phyloP scores from a whole-genome alignment of 228 moss, liverwort and hornwort genomes.

The Sphagnum fallax region DNA sequence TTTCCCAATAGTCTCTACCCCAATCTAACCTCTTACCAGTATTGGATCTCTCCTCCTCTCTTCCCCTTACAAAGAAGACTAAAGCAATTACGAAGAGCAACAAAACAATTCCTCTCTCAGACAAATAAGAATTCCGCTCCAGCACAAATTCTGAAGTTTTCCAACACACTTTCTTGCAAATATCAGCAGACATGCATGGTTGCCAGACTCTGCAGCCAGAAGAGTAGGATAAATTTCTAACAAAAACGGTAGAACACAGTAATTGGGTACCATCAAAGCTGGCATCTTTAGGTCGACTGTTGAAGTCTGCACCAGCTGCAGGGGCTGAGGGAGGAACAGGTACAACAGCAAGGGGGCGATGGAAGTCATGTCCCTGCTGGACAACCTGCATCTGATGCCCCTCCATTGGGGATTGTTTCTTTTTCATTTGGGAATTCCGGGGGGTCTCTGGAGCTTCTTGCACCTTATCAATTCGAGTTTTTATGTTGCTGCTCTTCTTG shows the following conservation, averaged over 20 bases:
- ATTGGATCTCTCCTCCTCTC: no score
- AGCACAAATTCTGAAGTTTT: neutral
- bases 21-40: no score
- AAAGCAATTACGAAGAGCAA: neutral
- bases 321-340: conserved; percentile 12
- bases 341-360: conserved; percentile 39
- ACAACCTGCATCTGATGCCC: conserved; percentile 52
- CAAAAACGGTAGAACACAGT: neutral
- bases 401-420: conserved; percentile 28
- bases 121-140: neutral
- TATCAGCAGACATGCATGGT: no score
- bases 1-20: no score
- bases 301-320: conserved; percentile 29
- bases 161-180: no score
- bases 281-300: conserved; percentile 62
- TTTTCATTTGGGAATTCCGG: no score
- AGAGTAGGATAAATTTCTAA: neutral
- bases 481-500: no score
- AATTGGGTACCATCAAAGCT: conserved; percentile 71
- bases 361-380: conserved; percentile 51
- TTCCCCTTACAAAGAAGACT: no score
- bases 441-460: no score
- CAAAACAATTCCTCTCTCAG: neutral
- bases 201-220: neutral
- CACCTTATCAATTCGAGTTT: no score